phyloP scores from a whole-genome alignment of 1,139 yeast genomes.

The Lodderomyces margitis region DNA sequence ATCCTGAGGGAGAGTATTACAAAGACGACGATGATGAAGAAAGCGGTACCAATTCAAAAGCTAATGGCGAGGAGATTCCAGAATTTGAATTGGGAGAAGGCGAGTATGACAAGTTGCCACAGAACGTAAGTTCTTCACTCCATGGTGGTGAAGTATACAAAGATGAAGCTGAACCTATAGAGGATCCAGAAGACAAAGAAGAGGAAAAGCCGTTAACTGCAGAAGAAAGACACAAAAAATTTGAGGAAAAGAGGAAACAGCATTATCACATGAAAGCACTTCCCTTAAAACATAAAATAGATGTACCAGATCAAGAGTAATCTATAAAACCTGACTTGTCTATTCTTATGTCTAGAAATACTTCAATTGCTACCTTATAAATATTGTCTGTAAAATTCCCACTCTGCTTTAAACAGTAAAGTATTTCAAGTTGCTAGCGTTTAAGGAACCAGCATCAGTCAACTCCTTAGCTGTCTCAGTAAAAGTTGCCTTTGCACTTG shows the following conservation, averaged over 20 bases:
- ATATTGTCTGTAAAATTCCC: background rate
- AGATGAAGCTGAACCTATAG: constrained; percentile 27
- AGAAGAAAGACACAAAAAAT: constrained; percentile 62
- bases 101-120: constrained; percentile 26
- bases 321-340: background rate
- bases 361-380: background rate
- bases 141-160: constrained; percentile 39
- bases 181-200: constrained; percentile 35
- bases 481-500: constrained; percentile 51
- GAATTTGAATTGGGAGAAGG: constrained; percentile 46
- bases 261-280: constrained; percentile 74
- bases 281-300: constrained; percentile 42
- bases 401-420: constrained; percentile 17
- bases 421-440: constrained; percentile 37
- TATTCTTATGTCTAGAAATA: constrained; percentile 7
- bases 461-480: constrained; percentile 47
- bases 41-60: constrained; percentile 1
- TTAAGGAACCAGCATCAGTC: constrained; percentile 29
- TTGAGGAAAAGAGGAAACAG: constrained; percentile 72
- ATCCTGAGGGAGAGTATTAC: constrained; percentile 82
- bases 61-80: constrained; percentile 26
- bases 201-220: constrained; percentile 42
- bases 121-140: constrained; percentile 21
- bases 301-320: constrained; percentile 27
- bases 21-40: constrained; percentile 56